A percentile compares a stretch with the other conserved stretches of the same genome.
Conservation (phyloP, 192 early-diverging fungal genomes). For the Linnemannia schmuckeri region DNA sequence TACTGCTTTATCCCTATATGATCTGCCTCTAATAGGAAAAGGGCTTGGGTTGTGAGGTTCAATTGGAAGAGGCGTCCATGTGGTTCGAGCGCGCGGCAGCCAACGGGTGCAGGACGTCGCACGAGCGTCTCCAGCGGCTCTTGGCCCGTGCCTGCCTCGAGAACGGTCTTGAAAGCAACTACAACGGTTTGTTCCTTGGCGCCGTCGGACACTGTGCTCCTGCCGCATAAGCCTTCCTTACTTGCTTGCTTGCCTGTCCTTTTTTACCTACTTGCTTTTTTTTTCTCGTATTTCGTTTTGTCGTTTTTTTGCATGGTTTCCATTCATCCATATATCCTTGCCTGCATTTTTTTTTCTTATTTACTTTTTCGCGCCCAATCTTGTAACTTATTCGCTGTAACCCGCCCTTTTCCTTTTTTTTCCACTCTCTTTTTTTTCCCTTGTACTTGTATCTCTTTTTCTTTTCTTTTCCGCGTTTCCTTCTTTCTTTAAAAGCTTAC, state of each 20-base stretch:
- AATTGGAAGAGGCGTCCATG: constrained; percentile 53
- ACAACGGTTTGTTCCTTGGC: constrained; percentile 47
- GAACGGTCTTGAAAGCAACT: constrained; percentile 43
- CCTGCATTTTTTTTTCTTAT: neutral
- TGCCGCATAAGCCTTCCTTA: constrained; percentile 57
- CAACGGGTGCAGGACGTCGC: constrained; percentile 64
- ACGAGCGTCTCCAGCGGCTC: constrained; percentile 64
- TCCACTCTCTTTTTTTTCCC: neutral
- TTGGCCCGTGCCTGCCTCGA: constrained; percentile 64
- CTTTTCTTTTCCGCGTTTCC: neutral
- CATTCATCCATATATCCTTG: neutral
- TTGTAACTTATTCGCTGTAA: neutral
- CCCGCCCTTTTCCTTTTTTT: neutral
- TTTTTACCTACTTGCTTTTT: neutral
- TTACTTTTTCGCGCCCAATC: neutral
- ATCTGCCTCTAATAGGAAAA: constrained; percentile 31
- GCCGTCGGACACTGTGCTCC: constrained; percentile 61
- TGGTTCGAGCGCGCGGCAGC: constrained; percentile 61
- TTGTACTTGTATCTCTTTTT: constrained; percentile 5
- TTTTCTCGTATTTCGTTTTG: neutral
- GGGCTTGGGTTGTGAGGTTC: constrained; percentile 58
- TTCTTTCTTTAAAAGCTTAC: neutral
- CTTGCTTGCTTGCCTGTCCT: neutral
- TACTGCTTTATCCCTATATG: neutral
- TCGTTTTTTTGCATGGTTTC: neutral